phyloP scores from a whole-genome alignment of 306 rosid genomes.

The Parietaria judaica region DNA sequence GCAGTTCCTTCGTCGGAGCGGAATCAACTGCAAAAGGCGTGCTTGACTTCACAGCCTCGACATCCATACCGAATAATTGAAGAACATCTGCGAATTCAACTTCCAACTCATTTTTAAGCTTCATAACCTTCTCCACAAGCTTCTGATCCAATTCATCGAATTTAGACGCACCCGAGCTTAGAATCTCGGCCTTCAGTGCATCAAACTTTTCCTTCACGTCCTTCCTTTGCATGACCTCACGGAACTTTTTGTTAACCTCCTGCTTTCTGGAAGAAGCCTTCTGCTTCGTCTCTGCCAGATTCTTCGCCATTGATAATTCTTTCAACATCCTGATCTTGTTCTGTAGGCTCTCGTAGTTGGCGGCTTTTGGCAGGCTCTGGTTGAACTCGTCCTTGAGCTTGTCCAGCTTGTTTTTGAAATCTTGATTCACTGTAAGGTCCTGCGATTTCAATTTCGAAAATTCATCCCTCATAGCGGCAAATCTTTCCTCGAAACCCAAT shows the following conservation, averaged over 20 bases:
- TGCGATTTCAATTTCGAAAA: conserved; percentile 38
- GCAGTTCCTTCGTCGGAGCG: conserved; percentile 28
- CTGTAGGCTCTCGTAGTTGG: conserved; percentile 51
- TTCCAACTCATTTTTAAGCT: conserved; percentile 51
- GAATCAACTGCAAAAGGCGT: conserved; percentile 22
- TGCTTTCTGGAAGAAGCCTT: conserved; percentile 38
- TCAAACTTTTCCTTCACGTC: conserved; percentile 49
- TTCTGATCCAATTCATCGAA: conserved; percentile 42
- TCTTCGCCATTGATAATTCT: conserved; percentile 49
- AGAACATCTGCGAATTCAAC: conserved; percentile 43
- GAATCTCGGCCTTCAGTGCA: conserved; percentile 50
- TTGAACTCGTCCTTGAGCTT: conserved; percentile 53
- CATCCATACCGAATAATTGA: conserved; percentile 50
- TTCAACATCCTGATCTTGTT: conserved; percentile 46
- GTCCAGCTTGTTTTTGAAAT: conserved; percentile 45
- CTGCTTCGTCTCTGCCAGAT: conserved; percentile 26
- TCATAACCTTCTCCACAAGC: conserved; percentile 44
- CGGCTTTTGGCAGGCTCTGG: conserved; percentile 39
- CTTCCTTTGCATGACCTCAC: conserved; percentile 32
- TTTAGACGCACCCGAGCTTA: conserved; percentile 35
- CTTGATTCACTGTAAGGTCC: conserved; percentile 42
- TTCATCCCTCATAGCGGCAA: conserved; percentile 42
- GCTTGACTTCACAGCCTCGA: conserved; percentile 27
- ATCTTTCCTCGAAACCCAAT: conserved; percentile 48
- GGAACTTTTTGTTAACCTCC: conserved; percentile 44